Evolutionary conservation across 306 rosid species (phyloP), one percentile per base, ranked within the genome.

Genomic region (Prunus padus): DNA sequence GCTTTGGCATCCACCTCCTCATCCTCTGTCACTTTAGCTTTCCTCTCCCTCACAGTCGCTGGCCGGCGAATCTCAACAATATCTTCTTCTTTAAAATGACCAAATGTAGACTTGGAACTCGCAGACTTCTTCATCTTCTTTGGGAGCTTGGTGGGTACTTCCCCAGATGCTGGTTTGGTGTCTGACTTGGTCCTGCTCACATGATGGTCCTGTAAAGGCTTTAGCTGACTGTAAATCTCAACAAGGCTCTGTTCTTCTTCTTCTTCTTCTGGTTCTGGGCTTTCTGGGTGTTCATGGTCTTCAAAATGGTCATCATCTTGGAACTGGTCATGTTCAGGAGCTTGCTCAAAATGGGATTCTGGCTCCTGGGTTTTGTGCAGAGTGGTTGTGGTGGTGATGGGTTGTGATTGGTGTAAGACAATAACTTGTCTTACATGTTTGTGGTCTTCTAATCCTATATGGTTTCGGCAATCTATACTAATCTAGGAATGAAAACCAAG

Each of bases 51-150:
- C 81, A 77, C 79, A 1, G 97, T 89, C 63, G 84, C 96, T 54
- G 97, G 96, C 73, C 97, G 84, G 74, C 84, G 84, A 14, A 0
- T 81, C 90, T 95, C 96, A 30, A 77, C 89, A 71, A 88, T 67
- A 6, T 90, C 98, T 0, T 75, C 87, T 22, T 84, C 98, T 73
- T 71, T 82, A 45, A 85, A 90, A 76, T 87, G 93, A n/a, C 67
- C 37, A 69, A 87, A 89, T 3, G 96, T 83, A 7, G 96, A 88
- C 31, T 87, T 90, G 3, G 83, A 65, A 65, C 92, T 95, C 15
- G 96, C 97, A 20, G 99, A 92, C 71, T 92, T 92, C 84, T 80
- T 90, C 93, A 92, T 89, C 90, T 87, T 95, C 86, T 30, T 80
- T 44, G 96, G 15, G 0, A 86, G 87, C 96, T 76, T 89, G 59